A percentile compares a stretch with the other conserved stretches of the same genome.
phyloP scores from a whole-genome alignment of 495 filamentous ascomycete species.

The Annulohypoxylon bovei region DNA sequence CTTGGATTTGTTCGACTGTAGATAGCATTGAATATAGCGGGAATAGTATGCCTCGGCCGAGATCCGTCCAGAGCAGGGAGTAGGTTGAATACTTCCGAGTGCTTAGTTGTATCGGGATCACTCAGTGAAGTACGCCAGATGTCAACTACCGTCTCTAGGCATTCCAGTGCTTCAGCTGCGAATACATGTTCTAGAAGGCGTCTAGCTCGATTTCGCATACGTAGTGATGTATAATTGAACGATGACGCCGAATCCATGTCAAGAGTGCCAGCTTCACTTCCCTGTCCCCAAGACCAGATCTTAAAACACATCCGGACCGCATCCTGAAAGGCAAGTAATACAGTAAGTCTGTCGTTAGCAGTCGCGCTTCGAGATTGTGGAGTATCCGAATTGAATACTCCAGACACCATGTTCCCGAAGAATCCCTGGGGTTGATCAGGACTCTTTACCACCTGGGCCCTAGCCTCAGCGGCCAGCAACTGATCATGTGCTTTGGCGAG shows the following conservation, averaged over 20 bases:
- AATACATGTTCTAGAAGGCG: conserved; percentile 93
- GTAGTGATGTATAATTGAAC: conserved; percentile 86
- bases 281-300: conserved; percentile 93
- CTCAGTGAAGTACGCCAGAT: conserved; percentile 71
- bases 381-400: conserved; percentile 84
- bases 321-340: conserved; percentile 96
- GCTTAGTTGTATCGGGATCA: conserved; percentile 48
- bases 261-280: conserved; percentile 61
- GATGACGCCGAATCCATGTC: conserved; percentile 80
- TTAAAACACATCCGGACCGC: conserved; percentile 88
- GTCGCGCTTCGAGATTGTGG: conserved; percentile 77
- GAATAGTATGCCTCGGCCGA: conserved; percentile 89
- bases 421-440: conserved; percentile 90
- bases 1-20: conserved; percentile 90
- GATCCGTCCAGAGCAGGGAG: conserved; percentile 92
- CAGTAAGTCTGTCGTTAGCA: conserved; percentile 93
- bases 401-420: conserved; percentile 96
- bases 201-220: conserved; percentile 88
- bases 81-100: conserved; percentile 75
- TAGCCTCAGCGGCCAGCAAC: conserved; percentile 78
- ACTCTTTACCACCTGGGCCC: conserved; percentile 71
- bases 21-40: conserved; percentile 96
- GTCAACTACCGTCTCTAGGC: conserved; percentile 86
- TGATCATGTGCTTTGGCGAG: conserved; percentile 89
- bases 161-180: conserved; percentile 92